Evolutionary conservation across 164 flowering plant genomes (phyloP).

Genomic region (Macadamia integrifolia): DNA sequence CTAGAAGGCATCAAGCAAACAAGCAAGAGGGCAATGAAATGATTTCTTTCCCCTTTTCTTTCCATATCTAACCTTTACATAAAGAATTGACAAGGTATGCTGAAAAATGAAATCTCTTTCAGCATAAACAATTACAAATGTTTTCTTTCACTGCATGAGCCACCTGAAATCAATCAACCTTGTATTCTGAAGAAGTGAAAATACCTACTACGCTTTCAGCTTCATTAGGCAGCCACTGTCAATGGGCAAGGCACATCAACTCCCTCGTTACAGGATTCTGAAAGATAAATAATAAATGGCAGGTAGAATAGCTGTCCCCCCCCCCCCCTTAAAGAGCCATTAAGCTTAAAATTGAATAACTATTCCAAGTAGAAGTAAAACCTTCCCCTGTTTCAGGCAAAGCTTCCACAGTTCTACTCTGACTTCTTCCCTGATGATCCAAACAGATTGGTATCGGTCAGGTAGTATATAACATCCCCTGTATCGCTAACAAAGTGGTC

Average conservation of each 20-base stretch:
- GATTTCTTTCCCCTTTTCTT: background rate
- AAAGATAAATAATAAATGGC: background rate
- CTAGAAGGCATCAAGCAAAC: too few species aligned
- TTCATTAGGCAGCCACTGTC: background rate
- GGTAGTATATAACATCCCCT: slow-evolving; percentile 52
- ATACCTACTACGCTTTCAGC: background rate
- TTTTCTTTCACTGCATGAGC: background rate
- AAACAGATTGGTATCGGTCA: slow-evolving; percentile 32
- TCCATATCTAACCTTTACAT: background rate
- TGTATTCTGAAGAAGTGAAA: background rate
- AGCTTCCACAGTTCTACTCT: slow-evolving; percentile 1
- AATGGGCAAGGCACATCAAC: background rate
- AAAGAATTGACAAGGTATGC: background rate
- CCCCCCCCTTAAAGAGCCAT: background rate
- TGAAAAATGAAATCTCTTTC: background rate
- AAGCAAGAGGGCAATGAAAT: too few species aligned
- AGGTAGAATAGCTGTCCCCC: too few species aligned
- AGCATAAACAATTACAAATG: background rate
- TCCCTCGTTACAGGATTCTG: background rate
- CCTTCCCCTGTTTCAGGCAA: background rate
- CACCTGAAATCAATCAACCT: background rate
- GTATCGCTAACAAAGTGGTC: slow-evolving; percentile 52
- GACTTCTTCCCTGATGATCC: slow-evolving; percentile 15
- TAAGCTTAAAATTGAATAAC: background rate
- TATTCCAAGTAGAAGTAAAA: background rate